These are phyloP conservation scores for Clathrospora elynae DNA, from an alignment of 2,329 filamentous ascomycete species.

Conservation along the genomic window DNA sequence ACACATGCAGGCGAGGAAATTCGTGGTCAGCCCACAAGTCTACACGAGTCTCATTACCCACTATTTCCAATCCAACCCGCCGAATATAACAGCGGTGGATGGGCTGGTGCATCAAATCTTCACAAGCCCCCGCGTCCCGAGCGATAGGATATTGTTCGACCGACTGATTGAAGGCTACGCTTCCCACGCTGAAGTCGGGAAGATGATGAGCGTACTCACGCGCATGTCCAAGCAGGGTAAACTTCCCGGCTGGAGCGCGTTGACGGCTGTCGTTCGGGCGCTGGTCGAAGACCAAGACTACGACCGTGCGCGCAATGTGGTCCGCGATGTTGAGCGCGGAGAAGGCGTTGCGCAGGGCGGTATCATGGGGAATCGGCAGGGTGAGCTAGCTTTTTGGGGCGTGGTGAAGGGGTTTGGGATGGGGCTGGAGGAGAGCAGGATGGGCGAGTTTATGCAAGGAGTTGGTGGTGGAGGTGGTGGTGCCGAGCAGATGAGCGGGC, in stretches of 20 bases:
- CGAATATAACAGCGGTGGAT: slow-evolving; percentile 65
- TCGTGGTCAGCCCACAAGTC: slow-evolving; percentile 66
- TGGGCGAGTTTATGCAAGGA: slow-evolving; percentile 12
- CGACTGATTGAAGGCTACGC: slow-evolving; percentile 72
- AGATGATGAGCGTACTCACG: slow-evolving; percentile 51
- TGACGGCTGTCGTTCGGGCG: slow-evolving; percentile 47
- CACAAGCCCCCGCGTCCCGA: slow-evolving; percentile 32
- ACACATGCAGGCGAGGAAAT: slow-evolving; percentile 62
- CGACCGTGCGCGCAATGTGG: slow-evolving; percentile 42
- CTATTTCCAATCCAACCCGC: slow-evolving; percentile 64
- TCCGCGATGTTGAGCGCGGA: slow-evolving; percentile 45
- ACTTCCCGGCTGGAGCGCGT: slow-evolving; percentile 50
- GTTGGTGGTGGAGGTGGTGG: slow-evolving; percentile 1
- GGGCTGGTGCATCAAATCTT: slow-evolving; percentile 59
- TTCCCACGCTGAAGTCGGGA: slow-evolving; percentile 55
- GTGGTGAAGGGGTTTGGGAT: slow-evolving; percentile 18
- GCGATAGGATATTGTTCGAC: slow-evolving; percentile 70
- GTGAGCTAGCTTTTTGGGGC: slow-evolving; percentile 24
- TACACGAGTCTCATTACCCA: slow-evolving; percentile 75
- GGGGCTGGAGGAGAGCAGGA: slow-evolving; percentile 14
- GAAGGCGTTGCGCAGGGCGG: slow-evolving; percentile 38
- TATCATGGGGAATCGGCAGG: slow-evolving; percentile 19
- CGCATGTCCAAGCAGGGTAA: slow-evolving; percentile 49
- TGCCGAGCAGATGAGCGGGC: too few species aligned
- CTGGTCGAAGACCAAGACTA: slow-evolving; percentile 46